Conservation (phyloP, 2,329 filamentous ascomycete species). For the Exophiala mesophila region DNA sequence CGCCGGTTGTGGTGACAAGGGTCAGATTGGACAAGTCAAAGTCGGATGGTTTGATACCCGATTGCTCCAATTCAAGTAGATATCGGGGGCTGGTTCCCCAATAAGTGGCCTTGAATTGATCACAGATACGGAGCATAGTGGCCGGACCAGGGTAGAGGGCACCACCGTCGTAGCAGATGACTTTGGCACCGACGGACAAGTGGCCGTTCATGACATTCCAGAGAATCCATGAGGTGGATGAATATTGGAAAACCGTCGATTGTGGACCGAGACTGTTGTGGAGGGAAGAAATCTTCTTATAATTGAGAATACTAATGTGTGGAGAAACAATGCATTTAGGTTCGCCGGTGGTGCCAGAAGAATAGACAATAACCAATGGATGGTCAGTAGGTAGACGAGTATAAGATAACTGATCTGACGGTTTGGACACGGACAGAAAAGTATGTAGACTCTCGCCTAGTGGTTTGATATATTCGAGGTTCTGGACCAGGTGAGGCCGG, state of each 20-base stretch:
- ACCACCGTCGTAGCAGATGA: constrained; percentile 43
- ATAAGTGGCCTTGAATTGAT: constrained; percentile 37
- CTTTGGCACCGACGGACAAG: constrained; percentile 38
- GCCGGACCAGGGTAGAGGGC: constrained; percentile 38
- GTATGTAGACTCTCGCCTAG: constrained; percentile 22
- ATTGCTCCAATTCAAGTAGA: constrained; percentile 40
- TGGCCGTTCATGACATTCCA: constrained; percentile 44
- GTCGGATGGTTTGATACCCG: constrained; percentile 17
- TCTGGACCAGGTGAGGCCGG: constrained; percentile 11
- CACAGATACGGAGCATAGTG: constrained; percentile 34
- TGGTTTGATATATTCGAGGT: constrained; percentile 11
- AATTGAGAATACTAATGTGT: constrained; percentile 31
- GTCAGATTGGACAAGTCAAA: constrained; percentile 37
- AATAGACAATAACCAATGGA: constrained; percentile 43
- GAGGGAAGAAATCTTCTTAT: constrained; percentile 40
- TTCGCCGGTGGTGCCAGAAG: constrained; percentile 40
- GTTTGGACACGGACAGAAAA: constrained; percentile 32
- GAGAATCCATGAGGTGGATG: constrained; percentile 45
- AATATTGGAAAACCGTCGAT: constrained; percentile 44
- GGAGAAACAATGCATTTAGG: constrained; percentile 45
- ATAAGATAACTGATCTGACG: constrained; percentile 33
- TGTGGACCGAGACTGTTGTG: constrained; percentile 39
- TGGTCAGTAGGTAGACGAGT: constrained; percentile 37
- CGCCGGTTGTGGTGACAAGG: constrained; percentile 45
- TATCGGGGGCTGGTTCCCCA: constrained; percentile 44